phyloP scores from a whole-genome alignment of 768 basidiomycete genomes.

The Cyclocybe aegerita region DNA sequence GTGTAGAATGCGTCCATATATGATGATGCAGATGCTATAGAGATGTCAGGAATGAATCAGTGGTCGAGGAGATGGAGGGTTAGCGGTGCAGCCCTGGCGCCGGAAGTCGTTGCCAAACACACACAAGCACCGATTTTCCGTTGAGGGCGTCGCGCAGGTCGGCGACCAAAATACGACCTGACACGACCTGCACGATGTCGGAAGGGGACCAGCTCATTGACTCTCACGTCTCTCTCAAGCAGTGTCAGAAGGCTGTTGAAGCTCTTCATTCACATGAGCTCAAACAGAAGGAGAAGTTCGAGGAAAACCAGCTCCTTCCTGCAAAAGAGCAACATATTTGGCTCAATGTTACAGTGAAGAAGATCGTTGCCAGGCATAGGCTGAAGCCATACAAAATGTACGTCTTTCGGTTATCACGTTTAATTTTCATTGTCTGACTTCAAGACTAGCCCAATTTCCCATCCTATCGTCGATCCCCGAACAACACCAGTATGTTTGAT shows the following conservation, averaged over 20 bases:
- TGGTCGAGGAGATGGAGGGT: too few relatives aligned
- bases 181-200: slow-evolving; percentile 34
- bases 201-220: slow-evolving; percentile 56
- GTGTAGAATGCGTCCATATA: too few relatives aligned
- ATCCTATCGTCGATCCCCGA: slow-evolving; percentile 84
- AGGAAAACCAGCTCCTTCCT: slow-evolving; percentile 73
- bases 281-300: slow-evolving; percentile 61
- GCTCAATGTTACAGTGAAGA: slow-evolving; percentile 87
- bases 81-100: too few relatives aligned
- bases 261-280: slow-evolving; percentile 74
- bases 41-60: too few relatives aligned
- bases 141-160: not conserved
- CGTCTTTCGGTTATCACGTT: slow-evolving; percentile 25
- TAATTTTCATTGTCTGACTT: slow-evolving; percentile 1
- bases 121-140: not conserved
- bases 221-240: slow-evolving; percentile 62
- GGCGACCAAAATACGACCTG: not conserved
- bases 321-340: slow-evolving; percentile 85
- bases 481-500: slow-evolving; percentile 83
- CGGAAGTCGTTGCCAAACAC: not conserved
- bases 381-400: slow-evolving; percentile 87
- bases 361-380: slow-evolving; percentile 69
- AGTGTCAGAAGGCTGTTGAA: slow-evolving; percentile 76
- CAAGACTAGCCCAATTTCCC: slow-evolving; percentile 60
- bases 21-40: too few relatives aligned